A percentile compares a stretch with the other conserved stretches of the same genome.
phyloP scores from a whole-genome alignment of 208 protist species.

The Jaenimonas drosophilae region DNA sequence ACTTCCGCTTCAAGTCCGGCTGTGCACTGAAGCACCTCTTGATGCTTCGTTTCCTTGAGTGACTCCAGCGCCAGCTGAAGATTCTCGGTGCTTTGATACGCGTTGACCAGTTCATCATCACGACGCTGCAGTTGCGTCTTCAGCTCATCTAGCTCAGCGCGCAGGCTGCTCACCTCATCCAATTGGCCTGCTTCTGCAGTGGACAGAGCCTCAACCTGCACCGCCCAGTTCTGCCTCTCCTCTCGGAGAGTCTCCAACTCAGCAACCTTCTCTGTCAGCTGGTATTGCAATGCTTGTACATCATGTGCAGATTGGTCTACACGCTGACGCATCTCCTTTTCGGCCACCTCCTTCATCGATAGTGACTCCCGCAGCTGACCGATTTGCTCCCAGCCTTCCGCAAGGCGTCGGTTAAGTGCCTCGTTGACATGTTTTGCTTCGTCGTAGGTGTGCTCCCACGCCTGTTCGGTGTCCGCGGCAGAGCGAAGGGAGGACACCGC shows the following conservation, averaged over 20 bases:
- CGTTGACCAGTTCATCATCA: constrained; percentile 29
- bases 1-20: constrained; percentile 30
- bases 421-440: constrained; percentile 61
- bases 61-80: constrained; percentile 27
- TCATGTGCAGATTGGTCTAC: constrained; percentile 16
- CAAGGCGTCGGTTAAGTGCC: constrained; percentile 46
- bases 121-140: constrained; percentile 16
- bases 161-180: constrained; percentile 8
- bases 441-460: constrained; percentile 81
- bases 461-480: constrained; percentile 24
- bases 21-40: constrained; percentile 28
- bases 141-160: constrained; percentile 29
- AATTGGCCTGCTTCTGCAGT: constrained; percentile 8
- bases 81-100: constrained; percentile 18
- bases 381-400: constrained; percentile 44
- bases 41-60: constrained; percentile 17
- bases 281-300: constrained; percentile 15
- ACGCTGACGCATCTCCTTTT: constrained; percentile 20
- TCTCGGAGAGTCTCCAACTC: constrained; percentile 39
- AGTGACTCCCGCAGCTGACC: constrained; percentile 45
- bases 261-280: constrained; percentile 11
- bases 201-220: not conserved
- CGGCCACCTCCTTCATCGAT: constrained; percentile 25
- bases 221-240: constrained; percentile 17
- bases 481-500: constrained; percentile 6